Evolutionary conservation across 345 rosid genomes (phyloP), one percentile per base, ranked within the genome.

Genomic region (Psidium friedrichsthalianum): DNA sequence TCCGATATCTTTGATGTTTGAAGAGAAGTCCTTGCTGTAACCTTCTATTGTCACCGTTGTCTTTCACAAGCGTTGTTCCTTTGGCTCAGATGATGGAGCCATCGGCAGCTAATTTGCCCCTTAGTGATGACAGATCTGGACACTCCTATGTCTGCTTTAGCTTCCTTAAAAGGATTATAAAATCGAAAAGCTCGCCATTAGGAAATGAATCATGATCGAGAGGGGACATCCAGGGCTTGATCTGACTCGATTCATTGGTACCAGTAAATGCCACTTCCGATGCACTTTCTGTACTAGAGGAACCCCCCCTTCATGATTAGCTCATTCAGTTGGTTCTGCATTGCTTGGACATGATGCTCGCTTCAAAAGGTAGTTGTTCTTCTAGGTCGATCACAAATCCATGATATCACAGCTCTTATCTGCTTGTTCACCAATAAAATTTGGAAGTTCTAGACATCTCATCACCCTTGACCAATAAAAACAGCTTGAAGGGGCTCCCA

Each of bases 111-210:
- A n/a, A n/a, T n/a, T n/a, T n/a, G n/a, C n/a, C n/a, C n/a, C n/a
- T n/a, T n/a, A n/a, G n/a, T n/a, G n/a, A n/a, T n/a, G n/a, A n/a
- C n/a, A n/a, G n/a, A n/a, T n/a, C n/a, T n/a, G n/a, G n/a, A n/a
- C n/a, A 3, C 24, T 64, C 24, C 44, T 29, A 0, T 32, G 6
- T 8, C 76, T 32, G 0, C 76, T 64, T 16, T 44, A 64, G 6
- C 18, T 32, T 32, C 76, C 0, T 24, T 0, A 3, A 2, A 32
- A 22, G 0, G 76, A 64, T 4, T 0, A 32, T 16, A 16, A 0
- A 36, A 16, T 0, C 11, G 4, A 0, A 32, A 64, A 16, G 6
- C 42, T 64, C 6, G 20, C 3, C 2, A 18, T 64, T 16, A 64
- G 1, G 76, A 64, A 7, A 64, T 18, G 1, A 64, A 64, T 8